Evolutionary conservation across 1,284 basidiomycete genomes (phyloP).

Genomic region (Golubevia pallescens): DNA sequence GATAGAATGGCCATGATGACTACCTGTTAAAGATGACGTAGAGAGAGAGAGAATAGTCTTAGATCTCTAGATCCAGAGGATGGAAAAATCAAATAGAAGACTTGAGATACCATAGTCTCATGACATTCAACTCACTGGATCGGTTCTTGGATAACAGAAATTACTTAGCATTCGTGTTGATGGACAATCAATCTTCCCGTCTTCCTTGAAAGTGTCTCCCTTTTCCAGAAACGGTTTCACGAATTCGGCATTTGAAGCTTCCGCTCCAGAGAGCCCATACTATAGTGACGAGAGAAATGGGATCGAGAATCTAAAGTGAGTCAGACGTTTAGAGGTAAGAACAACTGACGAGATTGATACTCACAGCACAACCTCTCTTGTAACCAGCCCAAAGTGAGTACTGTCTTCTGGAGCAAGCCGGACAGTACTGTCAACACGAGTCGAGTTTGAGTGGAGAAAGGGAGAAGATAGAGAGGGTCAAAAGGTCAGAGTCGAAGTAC

Average conservation of each 20-base stretch:
- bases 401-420: slow-evolving; percentile 80
- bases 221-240: slow-evolving; percentile 11
- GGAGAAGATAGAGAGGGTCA: too few species aligned
- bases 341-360: slow-evolving; percentile 68
- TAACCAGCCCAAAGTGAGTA: slow-evolving; percentile 94
- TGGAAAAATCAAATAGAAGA: too few species aligned
- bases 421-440: slow-evolving; percentile 87
- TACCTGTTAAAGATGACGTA: slow-evolving; percentile 66
- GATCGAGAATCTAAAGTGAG: too few species aligned
- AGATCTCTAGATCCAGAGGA: too few species aligned
- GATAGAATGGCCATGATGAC: slow-evolving; percentile 88
- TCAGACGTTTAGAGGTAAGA: too few species aligned
- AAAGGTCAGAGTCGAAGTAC: too few species aligned
- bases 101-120: background rate
- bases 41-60: background rate
- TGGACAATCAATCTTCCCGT: slow-evolving; percentile 25
- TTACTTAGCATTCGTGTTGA: slow-evolving; percentile 35
- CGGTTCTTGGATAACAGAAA: slow-evolving; percentile 51
- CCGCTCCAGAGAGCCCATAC: background rate
- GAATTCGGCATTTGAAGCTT: slow-evolving; percentile 8
- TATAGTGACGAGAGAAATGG: slow-evolving; percentile 74
- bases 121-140: slow-evolving; percentile 17
- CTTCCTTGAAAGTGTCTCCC: slow-evolving; percentile 16
- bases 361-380: slow-evolving; percentile 78
- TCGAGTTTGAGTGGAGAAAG: too few species aligned